These are phyloP conservation scores for Galerina sulciceps DNA, from an alignment of 768 basidiomycete genomes.

Conservation along the genomic window DNA sequence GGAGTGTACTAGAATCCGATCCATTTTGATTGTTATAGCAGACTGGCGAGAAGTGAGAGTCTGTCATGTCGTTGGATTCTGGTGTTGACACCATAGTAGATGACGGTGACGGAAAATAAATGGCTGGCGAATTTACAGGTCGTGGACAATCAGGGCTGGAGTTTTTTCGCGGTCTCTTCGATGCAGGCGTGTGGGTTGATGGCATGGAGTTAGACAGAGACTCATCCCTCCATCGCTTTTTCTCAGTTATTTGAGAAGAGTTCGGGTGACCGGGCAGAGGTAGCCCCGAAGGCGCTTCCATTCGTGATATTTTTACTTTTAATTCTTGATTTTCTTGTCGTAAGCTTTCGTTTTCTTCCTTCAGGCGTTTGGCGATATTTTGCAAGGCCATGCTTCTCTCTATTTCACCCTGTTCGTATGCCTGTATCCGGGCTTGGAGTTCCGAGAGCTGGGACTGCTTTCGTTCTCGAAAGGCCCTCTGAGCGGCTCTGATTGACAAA, in stretches of 20 bases:
- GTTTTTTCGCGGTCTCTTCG: constrained; percentile 30
- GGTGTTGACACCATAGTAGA: constrained; percentile 59
- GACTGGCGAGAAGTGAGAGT: constrained; percentile 35
- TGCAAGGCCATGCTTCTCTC: constrained; percentile 87
- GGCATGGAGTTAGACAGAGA: constrained; percentile 28
- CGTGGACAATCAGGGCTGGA: constrained; percentile 22
- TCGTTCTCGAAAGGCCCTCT: constrained; percentile 88
- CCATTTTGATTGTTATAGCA: constrained; percentile 37
- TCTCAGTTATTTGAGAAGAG: constrained; percentile 36
- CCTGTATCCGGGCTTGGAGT: constrained; percentile 82
- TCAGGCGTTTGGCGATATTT: constrained; percentile 79
- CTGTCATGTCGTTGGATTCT: constrained; percentile 39
- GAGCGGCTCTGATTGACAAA: constrained; percentile 64
- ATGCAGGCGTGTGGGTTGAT: constrained; percentile 11
- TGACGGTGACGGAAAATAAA: constrained; percentile 44
- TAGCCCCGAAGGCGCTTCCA: constrained; percentile 42
- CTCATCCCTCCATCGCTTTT: constrained; percentile 66
- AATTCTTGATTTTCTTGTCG: constrained; percentile 69
- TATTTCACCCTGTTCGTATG: constrained; percentile 90
- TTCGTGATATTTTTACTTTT: constrained; percentile 49
- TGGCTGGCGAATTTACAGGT: constrained; percentile 36
- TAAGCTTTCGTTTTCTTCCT: constrained; percentile 84
- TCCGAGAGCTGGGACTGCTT: constrained; percentile 89
- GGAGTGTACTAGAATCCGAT: constrained; percentile 24
- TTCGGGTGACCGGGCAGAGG: neutral